Percentiles rank a stretch among this genome's conserved stretches.
These are phyloP conservation scores for Aspergillus sp. DNA, from an alignment of 2,329 filamentous ascomycete genomes.

Conservation along the genomic window DNA sequence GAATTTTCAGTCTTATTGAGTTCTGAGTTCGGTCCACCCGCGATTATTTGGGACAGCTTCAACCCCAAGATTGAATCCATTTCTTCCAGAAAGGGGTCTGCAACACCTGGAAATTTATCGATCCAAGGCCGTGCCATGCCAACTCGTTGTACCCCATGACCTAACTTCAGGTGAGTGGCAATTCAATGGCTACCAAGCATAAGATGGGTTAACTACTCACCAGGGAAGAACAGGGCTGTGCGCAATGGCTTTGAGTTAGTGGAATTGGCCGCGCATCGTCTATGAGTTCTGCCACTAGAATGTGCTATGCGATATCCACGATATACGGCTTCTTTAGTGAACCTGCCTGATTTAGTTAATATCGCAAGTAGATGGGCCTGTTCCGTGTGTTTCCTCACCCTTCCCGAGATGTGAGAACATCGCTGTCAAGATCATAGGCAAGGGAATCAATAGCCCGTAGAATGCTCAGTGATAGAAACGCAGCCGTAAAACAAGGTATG, in stretches of 20 bases:
- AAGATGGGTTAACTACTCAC: slow-evolving; percentile 25
- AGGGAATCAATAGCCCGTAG: slow-evolving; percentile 12
- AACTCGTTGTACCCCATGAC: slow-evolving; percentile 85
- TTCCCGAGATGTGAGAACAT: slow-evolving; percentile 19
- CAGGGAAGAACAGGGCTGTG: slow-evolving; percentile 51
- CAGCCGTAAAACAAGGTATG: slow-evolving; percentile 12
- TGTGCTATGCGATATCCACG: neutral
- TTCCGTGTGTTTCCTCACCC: neutral
- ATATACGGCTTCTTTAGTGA: slow-evolving; percentile 1
- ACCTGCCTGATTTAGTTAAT: slow-evolving; percentile 1
- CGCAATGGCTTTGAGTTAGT: slow-evolving; percentile 25
- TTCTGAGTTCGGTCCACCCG: slow-evolving; percentile 71
- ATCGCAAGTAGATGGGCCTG: neutral
- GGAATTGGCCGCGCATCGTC: slow-evolving; percentile 1
- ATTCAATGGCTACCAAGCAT: neutral
- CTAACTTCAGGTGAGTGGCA: slow-evolving; percentile 45
- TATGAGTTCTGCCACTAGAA: neutral
- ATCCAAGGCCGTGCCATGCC: slow-evolving; percentile 87
- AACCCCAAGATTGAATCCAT: slow-evolving; percentile 76
- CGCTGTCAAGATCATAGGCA: slow-evolving; percentile 10
- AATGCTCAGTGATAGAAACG: slow-evolving; percentile 15
- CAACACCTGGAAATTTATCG: slow-evolving; percentile 77
- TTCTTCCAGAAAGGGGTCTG: slow-evolving; percentile 75
- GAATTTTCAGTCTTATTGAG: slow-evolving; percentile 84
- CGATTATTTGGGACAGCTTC: slow-evolving; percentile 75